Base-by-base conservation (phyloP, 768 basidiomycete genomes). In the Termitomyces sp. region DNA sequence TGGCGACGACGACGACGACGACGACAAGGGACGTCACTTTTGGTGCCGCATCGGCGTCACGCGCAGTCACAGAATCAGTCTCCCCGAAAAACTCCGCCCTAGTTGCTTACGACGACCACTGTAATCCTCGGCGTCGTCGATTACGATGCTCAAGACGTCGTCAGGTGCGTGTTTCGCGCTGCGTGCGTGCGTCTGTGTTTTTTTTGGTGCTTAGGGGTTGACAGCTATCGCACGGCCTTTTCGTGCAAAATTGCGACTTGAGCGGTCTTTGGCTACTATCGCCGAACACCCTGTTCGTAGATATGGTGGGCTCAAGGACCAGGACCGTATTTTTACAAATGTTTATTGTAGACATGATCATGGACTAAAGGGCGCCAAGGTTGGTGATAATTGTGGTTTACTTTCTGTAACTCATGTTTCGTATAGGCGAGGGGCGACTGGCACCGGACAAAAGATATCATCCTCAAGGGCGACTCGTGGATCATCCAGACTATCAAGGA, bases 401-500 rank as follows among this genome's bases (percentile, higher is more conserved):
- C 9, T 11, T 7, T 11, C 33, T 33, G 55, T 52, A 30, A 42
- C 45, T 41, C 31, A 50, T 52, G 55, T 47, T 36, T 41, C 24
- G n/a, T 9, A n/a, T n/a, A 55, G 54, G 42, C 89, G 45, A 89
- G 96, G 48, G 96, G 96, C 11, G 96, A 99, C 78, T 99, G 96
- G 96, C 96, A 98, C 73, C 83, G 84, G 63, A 99, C 96, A 61
- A 99, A 98, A 74, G 96, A 98, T 61, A 96, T 99, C 66, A 64
- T 98, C 34, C 76, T 87, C 57, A 99, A 98, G 71, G 96, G 96
- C 53, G 96, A 99, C 76, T 82, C 86, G 7, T 99, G 95, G 94
- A 95, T 98, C 66, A 98, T 98, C 60, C 88, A 97, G 69, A 87
- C 86, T 46, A 91, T 98, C 68, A 98, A 99, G 73, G 93, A 93